Percentiles rank a stretch among this genome's conserved stretches.
These are phyloP conservation scores for slime mould (Dictyostelium discoideum) DNA, from an alignment of 78 protist species.

Conservation along the genomic window dicty_2.7 NC_007091.3:1610001-1610500, in stretches of 20 bases:
- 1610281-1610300: slow-evolving; percentile 85
- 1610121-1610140: slow-evolving; percentile 34
- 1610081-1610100: slow-evolving; percentile 59
- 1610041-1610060: slow-evolving; percentile 85
- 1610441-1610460: slow-evolving; percentile 51
- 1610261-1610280: slow-evolving; percentile 93
- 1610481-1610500: slow-evolving; percentile 77
- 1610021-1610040: slow-evolving; percentile 47
- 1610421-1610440: slow-evolving; percentile 80
- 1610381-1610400: slow-evolving; percentile 85
- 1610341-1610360: slow-evolving; percentile 94
- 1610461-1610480: slow-evolving; percentile 78
- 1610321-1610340: slow-evolving; percentile 84
- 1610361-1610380: slow-evolving; percentile 94
- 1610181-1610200: slow-evolving; percentile 91
- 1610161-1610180: slow-evolving; percentile 36
- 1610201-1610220: slow-evolving; percentile 54
- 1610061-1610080: slow-evolving; percentile 26
- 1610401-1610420: slow-evolving; percentile 66
- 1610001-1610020: slow-evolving; percentile 84
- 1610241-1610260: slow-evolving; percentile 81
- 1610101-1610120: slow-evolving; percentile 82
- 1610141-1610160: background rate
- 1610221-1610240: slow-evolving; percentile 65
- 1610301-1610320: slow-evolving; percentile 91